Conservation (phyloP, 306 rosid species). For the Macrotyloma uniflorum region DNA sequence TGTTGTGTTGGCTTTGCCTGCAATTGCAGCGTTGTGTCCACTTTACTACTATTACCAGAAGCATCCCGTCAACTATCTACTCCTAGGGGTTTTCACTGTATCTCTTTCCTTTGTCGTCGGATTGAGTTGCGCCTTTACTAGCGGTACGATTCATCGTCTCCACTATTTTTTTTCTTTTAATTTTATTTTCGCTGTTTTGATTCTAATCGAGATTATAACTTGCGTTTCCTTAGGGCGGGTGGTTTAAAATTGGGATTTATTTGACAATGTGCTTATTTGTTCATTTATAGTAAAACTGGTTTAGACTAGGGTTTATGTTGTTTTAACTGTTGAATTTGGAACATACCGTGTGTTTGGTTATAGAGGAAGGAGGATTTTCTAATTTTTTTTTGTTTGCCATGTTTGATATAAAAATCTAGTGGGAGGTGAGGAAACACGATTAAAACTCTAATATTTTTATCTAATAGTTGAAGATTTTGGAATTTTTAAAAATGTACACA, state of each 20-base stretch:
- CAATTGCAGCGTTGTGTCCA: conserved; percentile 66
- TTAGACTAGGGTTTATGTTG: neutral
- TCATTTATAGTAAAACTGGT: neutral
- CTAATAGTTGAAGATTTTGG: neutral
- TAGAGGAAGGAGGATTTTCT: neutral
- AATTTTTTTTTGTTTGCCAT: neutral
- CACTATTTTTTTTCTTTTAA: neutral
- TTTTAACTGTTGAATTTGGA: neutral
- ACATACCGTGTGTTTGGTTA: neutral
- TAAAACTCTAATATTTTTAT: no score
- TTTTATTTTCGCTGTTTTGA: neutral
- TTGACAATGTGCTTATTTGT: neutral
- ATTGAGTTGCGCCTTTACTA: conserved; percentile 89
- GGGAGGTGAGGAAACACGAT: neutral
- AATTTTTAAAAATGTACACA: no score
- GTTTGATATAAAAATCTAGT: neutral
- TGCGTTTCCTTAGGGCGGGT: neutral
- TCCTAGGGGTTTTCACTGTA: conserved; percentile 75
- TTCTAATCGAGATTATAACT: neutral
- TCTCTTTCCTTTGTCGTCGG: conserved; percentile 74
- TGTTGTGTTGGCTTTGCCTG: neutral
- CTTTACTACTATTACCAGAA: conserved; percentile 75
- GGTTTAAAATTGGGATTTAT: neutral
- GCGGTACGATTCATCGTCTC: conserved; percentile 49
- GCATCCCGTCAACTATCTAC: conserved; percentile 84